Evolutionary conservation across 257 asterid species (phyloP).

Genomic region (Galeopsis tetrahit): DNA sequence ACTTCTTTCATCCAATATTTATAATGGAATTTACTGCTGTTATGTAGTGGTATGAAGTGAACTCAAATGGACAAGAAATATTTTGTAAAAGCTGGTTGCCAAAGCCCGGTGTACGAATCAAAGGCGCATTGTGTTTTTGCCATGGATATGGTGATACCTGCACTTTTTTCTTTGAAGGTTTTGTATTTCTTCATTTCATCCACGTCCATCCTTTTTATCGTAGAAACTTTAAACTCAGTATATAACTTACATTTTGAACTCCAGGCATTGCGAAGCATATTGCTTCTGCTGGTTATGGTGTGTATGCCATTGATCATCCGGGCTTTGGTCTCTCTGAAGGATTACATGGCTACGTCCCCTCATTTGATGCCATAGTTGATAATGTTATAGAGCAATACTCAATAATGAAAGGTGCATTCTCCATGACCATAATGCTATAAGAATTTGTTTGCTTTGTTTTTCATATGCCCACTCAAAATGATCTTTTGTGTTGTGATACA

Average conservation of each 20-base stretch:
- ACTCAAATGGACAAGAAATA: slow-evolving; percentile 79
- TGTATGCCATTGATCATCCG: slow-evolving; percentile 96
- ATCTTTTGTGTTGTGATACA: slow-evolving; percentile 22
- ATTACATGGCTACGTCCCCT: slow-evolving; percentile 86
- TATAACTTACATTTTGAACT: slow-evolving; percentile 24
- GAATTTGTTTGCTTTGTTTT: not conserved
- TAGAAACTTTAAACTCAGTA: not conserved
- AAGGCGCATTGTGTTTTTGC: slow-evolving; percentile 88
- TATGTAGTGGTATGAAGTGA: slow-evolving; percentile 86
- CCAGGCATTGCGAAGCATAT: slow-evolving; percentile 92
- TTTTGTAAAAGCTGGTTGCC: slow-evolving; percentile 99
- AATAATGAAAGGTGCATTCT: slow-evolving; percentile 70
- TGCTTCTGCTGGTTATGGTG: slow-evolving; percentile 89
- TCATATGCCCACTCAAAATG: not conserved
- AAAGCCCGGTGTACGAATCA: slow-evolving; percentile 80
- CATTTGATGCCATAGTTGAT: slow-evolving; percentile 80
- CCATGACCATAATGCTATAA: not conserved
- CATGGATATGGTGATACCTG: slow-evolving; percentile 99
- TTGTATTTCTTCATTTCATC: slow-evolving; percentile 18
- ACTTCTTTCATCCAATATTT: slow-evolving; percentile 3
- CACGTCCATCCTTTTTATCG: not conserved
- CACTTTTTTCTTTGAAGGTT: slow-evolving; percentile 99
- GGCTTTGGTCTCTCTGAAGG: slow-evolving; percentile 99
- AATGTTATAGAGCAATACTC: slow-evolving; percentile 76
- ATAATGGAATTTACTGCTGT: slow-evolving; percentile 1